Percentiles rank a stretch among this genome's conserved stretches.
Conservation (phyloP, 1,284 basidiomycete species). For the Trametes versicolor region DNA sequence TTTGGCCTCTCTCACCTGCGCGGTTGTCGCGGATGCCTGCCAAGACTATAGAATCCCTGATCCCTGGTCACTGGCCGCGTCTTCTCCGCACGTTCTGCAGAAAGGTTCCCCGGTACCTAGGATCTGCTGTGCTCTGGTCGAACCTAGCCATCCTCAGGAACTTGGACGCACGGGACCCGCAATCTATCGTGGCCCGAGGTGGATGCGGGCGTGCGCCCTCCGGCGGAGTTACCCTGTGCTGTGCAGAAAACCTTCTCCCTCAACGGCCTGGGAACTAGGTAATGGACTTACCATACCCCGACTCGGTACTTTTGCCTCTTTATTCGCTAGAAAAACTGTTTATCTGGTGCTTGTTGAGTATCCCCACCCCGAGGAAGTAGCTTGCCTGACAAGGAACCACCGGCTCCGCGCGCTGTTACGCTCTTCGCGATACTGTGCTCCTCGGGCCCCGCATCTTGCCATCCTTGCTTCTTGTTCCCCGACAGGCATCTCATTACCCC, state of each 20-base stretch:
- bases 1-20: background rate
- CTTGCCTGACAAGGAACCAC: background rate
- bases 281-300: background rate
- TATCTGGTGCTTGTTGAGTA: too few species aligned
- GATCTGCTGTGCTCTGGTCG: too few species aligned
- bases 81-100: background rate
- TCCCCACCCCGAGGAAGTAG: background rate
- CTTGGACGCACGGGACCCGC: too few species aligned
- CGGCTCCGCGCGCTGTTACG: background rate
- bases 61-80: background rate
- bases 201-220: too few species aligned
- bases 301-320: too few species aligned
- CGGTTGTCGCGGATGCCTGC: constrained; percentile 1
- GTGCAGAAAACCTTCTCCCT: too few species aligned
- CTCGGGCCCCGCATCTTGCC: background rate
- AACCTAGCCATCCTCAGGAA: too few species aligned
- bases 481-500: background rate
- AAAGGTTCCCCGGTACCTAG: background rate
- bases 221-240: too few species aligned
- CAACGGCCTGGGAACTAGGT: too few species aligned
- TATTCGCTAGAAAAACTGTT: too few species aligned
- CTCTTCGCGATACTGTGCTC: background rate
- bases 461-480: background rate
- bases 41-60: background rate
- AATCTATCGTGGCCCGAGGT: too few species aligned